These are phyloP conservation scores for Komagataella kurtzmanii DNA, from an alignment of 805 yeast genomes.

Conservation along the genomic window DNA sequence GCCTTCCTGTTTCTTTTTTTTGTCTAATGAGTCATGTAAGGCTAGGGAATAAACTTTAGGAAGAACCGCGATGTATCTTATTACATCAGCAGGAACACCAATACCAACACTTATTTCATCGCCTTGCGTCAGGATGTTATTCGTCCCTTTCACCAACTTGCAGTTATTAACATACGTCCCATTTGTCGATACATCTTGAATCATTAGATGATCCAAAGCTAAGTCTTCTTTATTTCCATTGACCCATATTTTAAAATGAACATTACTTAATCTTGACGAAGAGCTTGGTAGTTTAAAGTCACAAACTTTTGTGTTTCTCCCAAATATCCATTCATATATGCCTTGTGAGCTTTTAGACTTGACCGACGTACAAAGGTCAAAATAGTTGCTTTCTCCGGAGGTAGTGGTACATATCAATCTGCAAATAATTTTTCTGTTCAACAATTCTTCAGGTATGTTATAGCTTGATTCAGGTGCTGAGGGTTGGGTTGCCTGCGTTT, in stretches of 20 bases:
- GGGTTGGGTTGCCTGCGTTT: conserved; percentile 24
- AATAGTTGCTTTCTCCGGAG: conserved; percentile 9
- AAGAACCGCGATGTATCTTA: conserved; percentile 36
- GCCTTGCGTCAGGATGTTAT: conserved; percentile 77
- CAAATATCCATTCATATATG: conserved; percentile 33
- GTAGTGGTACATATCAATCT: conserved; percentile 19
- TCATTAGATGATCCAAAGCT: conserved; percentile 24
- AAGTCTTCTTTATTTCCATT: conserved; percentile 29
- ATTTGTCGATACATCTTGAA: conserved; percentile 75
- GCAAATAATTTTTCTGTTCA: conserved; percentile 17
- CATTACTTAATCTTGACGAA: conserved; percentile 57
- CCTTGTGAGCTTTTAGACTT: conserved; percentile 2
- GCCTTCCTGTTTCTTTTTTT: conserved; percentile 6
- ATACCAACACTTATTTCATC: conserved; percentile 87
- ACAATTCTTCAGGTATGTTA: conserved; percentile 12
- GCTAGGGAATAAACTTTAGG: conserved; percentile 13
- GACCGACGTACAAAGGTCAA: conserved; percentile 16
- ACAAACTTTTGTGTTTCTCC: conserved; percentile 47
- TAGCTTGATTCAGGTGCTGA: conserved; percentile 14
- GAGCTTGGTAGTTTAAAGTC: conserved; percentile 49
- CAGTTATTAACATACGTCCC: conserved; percentile 81
- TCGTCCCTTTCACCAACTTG: conserved; percentile 60
- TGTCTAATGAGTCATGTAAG: background rate
- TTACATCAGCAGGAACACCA: conserved; percentile 65
- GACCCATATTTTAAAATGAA: conserved; percentile 59